Evolutionary conservation across 1,284 basidiomycete genomes (phyloP).

Genomic region (Tilletia horrida): DNA sequence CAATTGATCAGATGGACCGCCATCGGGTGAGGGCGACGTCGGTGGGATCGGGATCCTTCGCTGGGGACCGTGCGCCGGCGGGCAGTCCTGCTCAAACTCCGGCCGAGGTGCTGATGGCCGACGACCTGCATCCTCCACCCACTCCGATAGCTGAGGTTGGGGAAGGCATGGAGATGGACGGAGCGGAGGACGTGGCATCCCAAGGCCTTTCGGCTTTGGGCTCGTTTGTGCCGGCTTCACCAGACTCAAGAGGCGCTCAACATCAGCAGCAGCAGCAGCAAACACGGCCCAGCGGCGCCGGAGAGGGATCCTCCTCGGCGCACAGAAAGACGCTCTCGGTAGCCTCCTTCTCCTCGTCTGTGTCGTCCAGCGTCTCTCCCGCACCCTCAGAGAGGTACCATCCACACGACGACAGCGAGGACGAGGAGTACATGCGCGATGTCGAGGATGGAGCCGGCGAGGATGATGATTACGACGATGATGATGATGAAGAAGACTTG

Average conservation of each 20-base stretch:
- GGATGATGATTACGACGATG: slow-evolving; percentile 7
- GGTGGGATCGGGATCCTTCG: background rate
- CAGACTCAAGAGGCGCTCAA: too few relatives aligned
- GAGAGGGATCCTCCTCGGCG: too few relatives aligned
- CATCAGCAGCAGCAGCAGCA: too few relatives aligned
- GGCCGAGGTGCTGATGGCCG: background rate
- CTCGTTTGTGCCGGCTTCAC: too few relatives aligned
- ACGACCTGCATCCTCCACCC: background rate
- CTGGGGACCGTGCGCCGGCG: background rate
- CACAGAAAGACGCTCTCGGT: too few relatives aligned
- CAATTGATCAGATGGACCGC: too few relatives aligned
- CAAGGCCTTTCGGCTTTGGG: too few relatives aligned
- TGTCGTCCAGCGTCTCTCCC: too few relatives aligned
- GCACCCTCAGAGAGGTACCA: too few relatives aligned
- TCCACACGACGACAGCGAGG: background rate
- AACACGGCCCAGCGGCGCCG: too few relatives aligned
- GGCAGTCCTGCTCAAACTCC: background rate
- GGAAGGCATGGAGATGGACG: background rate
- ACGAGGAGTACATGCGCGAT: background rate
- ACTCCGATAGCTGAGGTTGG: background rate
- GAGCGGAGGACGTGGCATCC: background rate
- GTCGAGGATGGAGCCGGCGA: background rate
- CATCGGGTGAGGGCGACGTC: background rate
- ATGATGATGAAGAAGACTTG: slow-evolving; percentile 17
- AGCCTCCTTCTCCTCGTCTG: too few relatives aligned